A percentile compares a stretch with the other conserved stretches of the same genome.
These are phyloP conservation scores for Pythium brachiatum DNA, from an alignment of 352 stramenopile species.

Conservation along the genomic window DNA sequence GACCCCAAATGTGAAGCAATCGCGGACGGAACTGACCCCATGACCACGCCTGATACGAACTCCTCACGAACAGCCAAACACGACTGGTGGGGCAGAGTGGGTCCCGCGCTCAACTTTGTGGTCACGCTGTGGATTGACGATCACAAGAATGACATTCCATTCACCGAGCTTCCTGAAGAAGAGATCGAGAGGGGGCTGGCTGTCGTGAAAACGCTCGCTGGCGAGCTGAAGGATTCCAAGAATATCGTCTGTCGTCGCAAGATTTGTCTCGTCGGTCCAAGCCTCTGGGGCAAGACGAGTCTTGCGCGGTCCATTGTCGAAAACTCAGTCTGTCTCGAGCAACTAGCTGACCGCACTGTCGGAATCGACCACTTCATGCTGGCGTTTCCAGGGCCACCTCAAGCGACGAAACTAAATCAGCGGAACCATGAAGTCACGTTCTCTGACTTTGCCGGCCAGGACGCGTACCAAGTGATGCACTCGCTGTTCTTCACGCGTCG, in stretches of 20 bases:
- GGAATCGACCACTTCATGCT: background rate
- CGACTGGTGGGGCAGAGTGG: background rate
- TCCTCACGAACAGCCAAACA: background rate
- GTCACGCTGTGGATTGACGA: background rate
- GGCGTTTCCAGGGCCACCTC: background rate
- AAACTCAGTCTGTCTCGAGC: conserved; percentile 8
- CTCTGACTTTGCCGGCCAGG: conserved; percentile 15
- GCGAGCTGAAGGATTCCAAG: background rate
- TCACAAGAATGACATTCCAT: background rate
- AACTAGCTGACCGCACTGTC: conserved; percentile 5
- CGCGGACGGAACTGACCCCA: too few relatives aligned
- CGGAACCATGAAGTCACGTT: conserved; percentile 2
- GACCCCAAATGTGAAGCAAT: too few relatives aligned
- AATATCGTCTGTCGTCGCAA: conserved; percentile 7
- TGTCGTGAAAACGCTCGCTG: background rate
- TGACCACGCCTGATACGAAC: too few relatives aligned
- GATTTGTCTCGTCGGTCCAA: conserved; percentile 27
- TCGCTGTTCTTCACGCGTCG: conserved; percentile 11
- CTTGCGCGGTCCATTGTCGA: background rate
- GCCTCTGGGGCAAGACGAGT: conserved; percentile 28
- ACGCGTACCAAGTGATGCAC: conserved; percentile 2
- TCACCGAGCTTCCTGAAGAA: background rate
- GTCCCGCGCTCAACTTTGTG: background rate
- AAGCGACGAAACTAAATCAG: background rate
- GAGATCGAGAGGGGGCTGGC: background rate